phyloP scores from a whole-genome alignment of 768 basidiomycete species.

The Cantharellus anzutake region DNA sequence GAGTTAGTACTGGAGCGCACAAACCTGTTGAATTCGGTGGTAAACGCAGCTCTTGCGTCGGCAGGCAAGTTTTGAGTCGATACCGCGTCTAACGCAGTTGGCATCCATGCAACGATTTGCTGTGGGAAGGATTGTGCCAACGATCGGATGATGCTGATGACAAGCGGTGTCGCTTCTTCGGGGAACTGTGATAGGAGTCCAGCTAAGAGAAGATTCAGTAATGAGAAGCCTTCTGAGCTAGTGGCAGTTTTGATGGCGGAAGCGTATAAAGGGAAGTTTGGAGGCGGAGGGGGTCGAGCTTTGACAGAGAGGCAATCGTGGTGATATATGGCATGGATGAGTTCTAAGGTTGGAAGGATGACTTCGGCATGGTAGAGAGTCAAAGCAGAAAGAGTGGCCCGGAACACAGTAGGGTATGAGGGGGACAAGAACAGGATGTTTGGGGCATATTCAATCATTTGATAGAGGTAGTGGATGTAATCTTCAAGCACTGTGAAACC shows the following conservation, averaged over 20 bases:
- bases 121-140: slow-evolving; percentile 46
- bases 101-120: slow-evolving; percentile 55
- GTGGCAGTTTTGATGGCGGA: slow-evolving; percentile 40
- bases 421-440: slow-evolving; percentile 63
- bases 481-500: slow-evolving; percentile 67
- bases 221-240: slow-evolving; percentile 49
- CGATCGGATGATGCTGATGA: slow-evolving; percentile 61
- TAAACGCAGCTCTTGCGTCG: slow-evolving; percentile 49
- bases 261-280: slow-evolving; percentile 44
- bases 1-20: slow-evolving; percentile 15
- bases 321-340: slow-evolving; percentile 54
- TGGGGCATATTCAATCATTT: slow-evolving; percentile 47
- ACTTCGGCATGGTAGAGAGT: slow-evolving; percentile 70
- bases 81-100: slow-evolving; percentile 48
- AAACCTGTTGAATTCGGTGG: slow-evolving; percentile 57
- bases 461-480: slow-evolving; percentile 63
- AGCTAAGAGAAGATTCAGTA: slow-evolving; percentile 46
- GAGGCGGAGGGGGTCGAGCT: slow-evolving; percentile 25
- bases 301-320: slow-evolving; percentile 47
- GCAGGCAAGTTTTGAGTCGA: slow-evolving; percentile 40
- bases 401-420: slow-evolving; percentile 60
- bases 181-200: slow-evolving; percentile 81
- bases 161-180: slow-evolving; percentile 54
- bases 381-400: slow-evolving; percentile 55
- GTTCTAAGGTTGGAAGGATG: slow-evolving; percentile 60